Evolutionary conservation across 345 rosid genomes (phyloP), one percentile per base, ranked within the genome.

Genomic region (Barbarea vulgaris): DNA sequence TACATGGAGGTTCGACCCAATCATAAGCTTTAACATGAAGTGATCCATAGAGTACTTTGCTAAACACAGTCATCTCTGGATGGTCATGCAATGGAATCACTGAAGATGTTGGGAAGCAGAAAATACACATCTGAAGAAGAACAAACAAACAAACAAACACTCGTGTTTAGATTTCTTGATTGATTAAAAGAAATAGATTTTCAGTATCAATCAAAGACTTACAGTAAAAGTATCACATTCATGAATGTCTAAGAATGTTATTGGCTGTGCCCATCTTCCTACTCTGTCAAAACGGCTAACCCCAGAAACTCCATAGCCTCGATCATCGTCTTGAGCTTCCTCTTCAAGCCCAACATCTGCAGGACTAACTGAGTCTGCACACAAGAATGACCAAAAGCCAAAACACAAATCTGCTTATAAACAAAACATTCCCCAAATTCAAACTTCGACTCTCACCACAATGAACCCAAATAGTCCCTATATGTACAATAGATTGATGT

Each of bases 71-170:
- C 99, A 95, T 95, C 42, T 88, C 87, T 24, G 99, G 99, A 83
- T 95, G 99, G 76, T 95, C 97, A 67, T 95, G 98, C 47, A 92
- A 87, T 8, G 98, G 98, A 80, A 95, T 95, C 71, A 92, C 96
- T 6, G 94, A 83, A 12, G 98, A 92, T 46, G 97, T 89, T 59
- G 99, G 98, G 84, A 95, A 90, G 82, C 96, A 86, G 84, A 92
- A 95, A 70, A 95, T 76, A 72, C 98, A 95, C 87, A 95, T 95
- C 99, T 95, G 94, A 9, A 61, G 44, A 46, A 8, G 13, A 30
- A 60, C 56, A 46, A 84, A 70, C 7, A 72, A 34, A 46, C n/a
- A n/a, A n/a, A n/a, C n/a, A n/a, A n/a, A n/a, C 31, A 34, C 53
- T 44, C 18, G 13, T 68, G 0, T 50, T 52, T 70, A 53, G 51